These are phyloP conservation scores for Erodium moschatum DNA, from an alignment of 441 rosid species.

Conservation along the genomic window DNA sequence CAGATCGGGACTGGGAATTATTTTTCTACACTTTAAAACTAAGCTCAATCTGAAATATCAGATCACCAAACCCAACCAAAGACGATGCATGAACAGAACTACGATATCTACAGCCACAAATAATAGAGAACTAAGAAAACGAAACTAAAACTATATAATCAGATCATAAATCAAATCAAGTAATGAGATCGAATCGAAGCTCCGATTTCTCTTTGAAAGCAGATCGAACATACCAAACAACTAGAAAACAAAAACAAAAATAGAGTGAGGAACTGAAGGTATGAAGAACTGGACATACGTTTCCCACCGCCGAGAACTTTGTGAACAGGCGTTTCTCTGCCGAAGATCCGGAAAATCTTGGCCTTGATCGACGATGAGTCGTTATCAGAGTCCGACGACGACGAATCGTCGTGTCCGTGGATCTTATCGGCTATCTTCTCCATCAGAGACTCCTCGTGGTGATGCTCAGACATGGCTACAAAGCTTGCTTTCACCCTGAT, in stretches of 20 bases:
- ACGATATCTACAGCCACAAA: not conserved
- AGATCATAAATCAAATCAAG: not conserved
- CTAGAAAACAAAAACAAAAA: not conserved
- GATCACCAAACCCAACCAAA: not conserved
- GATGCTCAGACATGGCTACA: conserved; percentile 51
- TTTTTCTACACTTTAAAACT: no score
- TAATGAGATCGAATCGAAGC: not conserved
- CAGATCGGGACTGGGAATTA: not conserved
- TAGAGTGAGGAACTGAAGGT: not conserved
- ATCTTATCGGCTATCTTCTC: conserved; percentile 70
- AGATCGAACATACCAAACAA: not conserved
- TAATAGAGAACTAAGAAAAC: not conserved
- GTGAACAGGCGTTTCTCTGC: conserved; percentile 74
- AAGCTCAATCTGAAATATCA: not conserved
- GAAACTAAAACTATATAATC: not conserved
- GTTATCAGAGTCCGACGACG: conserved; percentile 66
- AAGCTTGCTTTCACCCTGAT: conserved; percentile 6
- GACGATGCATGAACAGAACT: not conserved
- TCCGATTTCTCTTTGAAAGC: not conserved
- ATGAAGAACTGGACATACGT: conserved; percentile 31
- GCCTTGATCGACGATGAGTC: conserved; percentile 47
- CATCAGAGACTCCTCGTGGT: conserved; percentile 44
- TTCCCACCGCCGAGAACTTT: conserved; percentile 78
- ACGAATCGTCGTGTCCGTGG: conserved; percentile 36
- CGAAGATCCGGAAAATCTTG: conserved; percentile 62